Percentiles rank a stretch among this genome's conserved stretches.
Evolutionary conservation across 2,329 filamentous ascomycete species (phyloP).

Genomic region (Pyricularia pennisetigena): DNA sequence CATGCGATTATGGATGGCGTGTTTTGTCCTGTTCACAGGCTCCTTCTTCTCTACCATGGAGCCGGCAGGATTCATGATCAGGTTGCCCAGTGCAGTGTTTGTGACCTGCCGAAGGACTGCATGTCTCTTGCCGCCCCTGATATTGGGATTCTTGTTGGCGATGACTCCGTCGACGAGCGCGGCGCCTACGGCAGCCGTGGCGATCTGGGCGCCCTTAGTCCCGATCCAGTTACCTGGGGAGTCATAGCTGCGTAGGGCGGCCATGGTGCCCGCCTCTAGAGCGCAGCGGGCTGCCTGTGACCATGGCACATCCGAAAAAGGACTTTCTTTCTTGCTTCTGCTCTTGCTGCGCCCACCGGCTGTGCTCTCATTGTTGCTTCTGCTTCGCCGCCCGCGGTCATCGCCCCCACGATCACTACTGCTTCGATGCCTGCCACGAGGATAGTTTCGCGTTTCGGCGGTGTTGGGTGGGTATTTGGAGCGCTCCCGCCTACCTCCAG

Average conservation of each 20-base stretch:
- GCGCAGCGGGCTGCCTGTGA: conserved; percentile 13
- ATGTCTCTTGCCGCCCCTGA: conserved; percentile 15
- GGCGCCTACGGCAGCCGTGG: conserved; percentile 16
- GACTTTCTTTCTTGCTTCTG: neutral
- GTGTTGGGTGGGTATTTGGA: conserved; percentile 1
- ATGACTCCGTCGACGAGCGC: conserved; percentile 18
- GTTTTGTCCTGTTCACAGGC: neutral
- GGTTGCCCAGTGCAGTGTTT: conserved; percentile 13
- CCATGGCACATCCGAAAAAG: conserved; percentile 8
- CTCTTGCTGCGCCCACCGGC: neutral
- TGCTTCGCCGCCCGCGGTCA: conserved; percentile 1
- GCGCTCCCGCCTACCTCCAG: neutral
- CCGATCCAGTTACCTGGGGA: conserved; percentile 14
- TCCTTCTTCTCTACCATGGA: conserved; percentile 3
- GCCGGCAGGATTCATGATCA: conserved; percentile 13
- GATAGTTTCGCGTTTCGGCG: neutral
- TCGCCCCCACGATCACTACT: neutral
- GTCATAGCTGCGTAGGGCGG: conserved; percentile 11
- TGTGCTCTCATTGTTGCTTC: conserved; percentile 4
- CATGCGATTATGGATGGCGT: neutral
- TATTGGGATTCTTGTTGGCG: conserved; percentile 11
- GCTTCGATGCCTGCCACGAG: conserved; percentile 5
- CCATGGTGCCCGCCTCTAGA: conserved; percentile 15
- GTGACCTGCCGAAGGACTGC: conserved; percentile 16
- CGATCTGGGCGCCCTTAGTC: conserved; percentile 15